Evolutionary conservation across 2,329 filamentous ascomycete species (phyloP), one percentile per base, ranked within the genome.

Genomic region (Fusarium sp.): DNA sequence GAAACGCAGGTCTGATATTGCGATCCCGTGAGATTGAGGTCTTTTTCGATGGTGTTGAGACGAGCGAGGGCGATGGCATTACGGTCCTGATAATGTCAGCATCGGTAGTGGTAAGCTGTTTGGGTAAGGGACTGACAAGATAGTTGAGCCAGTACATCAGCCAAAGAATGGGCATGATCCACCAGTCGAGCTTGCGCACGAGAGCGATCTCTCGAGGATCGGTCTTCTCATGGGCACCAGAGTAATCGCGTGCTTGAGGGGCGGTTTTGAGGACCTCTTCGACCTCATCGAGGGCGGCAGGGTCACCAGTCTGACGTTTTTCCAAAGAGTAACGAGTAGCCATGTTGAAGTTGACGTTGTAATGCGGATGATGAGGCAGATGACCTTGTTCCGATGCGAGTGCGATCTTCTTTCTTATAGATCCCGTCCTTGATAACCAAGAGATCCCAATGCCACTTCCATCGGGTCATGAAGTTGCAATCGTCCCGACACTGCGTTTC

Each of bases 51-150:
- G 30, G 62, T 62, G 57, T 80, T 79, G 18, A 81, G 66, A 2
- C 77, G 74, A 6, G 84, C 84, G 27, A 84, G 79, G 0, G 83
- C 82, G 63, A 86, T 85, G 46, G 83, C 83, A 55, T 85, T 85
- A 4, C 83, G 79, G 40, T 85, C 84, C 62, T 65, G 27, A 2
- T 2, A 6, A 2, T 5, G 40, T 64, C 40, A 64, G 23, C 44
- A 15, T 32, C 10, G 18, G n/a, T 20, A 18, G 26, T 1, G 20
- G 3, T 17, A n/a, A 2, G 11, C 26, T 9, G 3, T 1, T 6
- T 6, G 9, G 1, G 10, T 1, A 9, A 6, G 13, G 9, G 33
- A 3, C 33, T 35, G 9, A 62, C 67, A 20, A 84, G 75, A 52
- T 83, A 83, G 44, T 82, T 84, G 30, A 83, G 75, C 73, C 80